Percentiles rank a stretch among this genome's conserved stretches.
Evolutionary conservation across 225 moss, liverwort and hornwort genomes (phyloP).

Genomic region (Polytrichum commune): DNA sequence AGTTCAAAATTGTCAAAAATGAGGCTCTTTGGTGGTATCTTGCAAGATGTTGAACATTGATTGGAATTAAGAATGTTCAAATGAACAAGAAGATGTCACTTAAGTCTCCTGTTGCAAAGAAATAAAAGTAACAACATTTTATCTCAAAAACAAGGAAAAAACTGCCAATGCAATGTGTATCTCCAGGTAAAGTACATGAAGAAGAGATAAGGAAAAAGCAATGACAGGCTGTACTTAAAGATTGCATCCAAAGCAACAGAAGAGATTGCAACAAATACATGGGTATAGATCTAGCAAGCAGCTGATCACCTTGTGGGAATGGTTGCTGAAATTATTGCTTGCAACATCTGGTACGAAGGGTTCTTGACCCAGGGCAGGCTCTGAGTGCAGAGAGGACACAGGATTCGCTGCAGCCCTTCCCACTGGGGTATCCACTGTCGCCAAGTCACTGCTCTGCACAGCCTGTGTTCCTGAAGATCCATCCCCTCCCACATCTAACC

Average conservation of each 20-base stretch:
- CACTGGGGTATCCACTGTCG: slow-evolving; percentile 88
- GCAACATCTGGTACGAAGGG: slow-evolving; percentile 52
- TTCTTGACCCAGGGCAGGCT: slow-evolving; percentile 66
- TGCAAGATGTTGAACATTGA: too few relatives aligned
- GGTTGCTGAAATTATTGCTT: slow-evolving; percentile 54
- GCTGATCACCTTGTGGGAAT: slow-evolving; percentile 71
- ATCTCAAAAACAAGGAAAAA: too few relatives aligned
- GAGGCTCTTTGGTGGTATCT: too few relatives aligned
- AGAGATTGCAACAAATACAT: not conserved
- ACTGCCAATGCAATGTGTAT: too few relatives aligned
- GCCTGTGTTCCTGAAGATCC: slow-evolving; percentile 97
- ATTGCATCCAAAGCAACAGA: not conserved
- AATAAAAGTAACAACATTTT: too few relatives aligned
- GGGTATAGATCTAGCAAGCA: not conserved
- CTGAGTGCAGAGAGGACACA: slow-evolving; percentile 76
- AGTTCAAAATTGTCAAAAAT: too few relatives aligned
- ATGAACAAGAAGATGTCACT: too few relatives aligned
- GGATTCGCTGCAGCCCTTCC: slow-evolving; percentile 98
- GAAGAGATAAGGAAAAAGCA: not conserved
- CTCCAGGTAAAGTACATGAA: too few relatives aligned
- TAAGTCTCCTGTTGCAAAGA: too few relatives aligned
- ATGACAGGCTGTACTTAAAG: not conserved
- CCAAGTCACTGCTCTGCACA: slow-evolving; percentile 99
- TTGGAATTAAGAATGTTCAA: too few relatives aligned
- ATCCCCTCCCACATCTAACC: slow-evolving; percentile 95